phyloP scores from a whole-genome alignment of 2,329 filamentous ascomycete genomes.

The Colletotrichum sublineola region DNA sequence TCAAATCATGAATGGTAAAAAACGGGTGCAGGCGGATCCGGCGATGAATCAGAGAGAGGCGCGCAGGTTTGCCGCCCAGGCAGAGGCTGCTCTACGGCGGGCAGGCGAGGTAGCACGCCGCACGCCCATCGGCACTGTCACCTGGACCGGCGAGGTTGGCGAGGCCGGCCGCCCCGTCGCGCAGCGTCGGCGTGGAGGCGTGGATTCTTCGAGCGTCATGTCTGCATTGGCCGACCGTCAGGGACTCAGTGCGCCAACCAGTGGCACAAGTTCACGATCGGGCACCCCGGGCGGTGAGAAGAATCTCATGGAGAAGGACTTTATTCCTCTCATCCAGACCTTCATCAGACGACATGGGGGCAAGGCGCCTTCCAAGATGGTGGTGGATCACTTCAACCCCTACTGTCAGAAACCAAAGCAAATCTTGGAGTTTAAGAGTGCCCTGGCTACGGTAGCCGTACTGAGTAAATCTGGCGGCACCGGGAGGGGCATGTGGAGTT shows the following conservation, averaged over 20 bases:
- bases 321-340: slow-evolving; percentile 78
- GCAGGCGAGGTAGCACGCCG: slow-evolving; percentile 79
- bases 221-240: slow-evolving; percentile 71
- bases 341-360: slow-evolving; percentile 86
- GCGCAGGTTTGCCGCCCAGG: slow-evolving; percentile 80
- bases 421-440: slow-evolving; percentile 84
- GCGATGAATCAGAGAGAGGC: slow-evolving; percentile 86
- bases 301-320: slow-evolving; percentile 69
- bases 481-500: slow-evolving; percentile 67
- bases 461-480: slow-evolving; percentile 71
- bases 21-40: slow-evolving; percentile 79
- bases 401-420: slow-evolving; percentile 78
- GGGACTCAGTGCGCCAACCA: slow-evolving; percentile 54
- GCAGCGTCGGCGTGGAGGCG: slow-evolving; percentile 63
- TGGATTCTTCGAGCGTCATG: slow-evolving; percentile 67
- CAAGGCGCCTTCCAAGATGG: slow-evolving; percentile 82
- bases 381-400: slow-evolving; percentile 91
- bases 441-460: slow-evolving; percentile 81
- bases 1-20: slow-evolving; percentile 84
- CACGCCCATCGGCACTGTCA: slow-evolving; percentile 86
- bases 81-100: slow-evolving; percentile 80
- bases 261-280: slow-evolving; percentile 61
- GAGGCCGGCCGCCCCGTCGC: slow-evolving; percentile 78
- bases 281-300: slow-evolving; percentile 57
- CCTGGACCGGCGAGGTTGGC: slow-evolving; percentile 92